These are phyloP conservation scores for Chaetomium sp. DNA, from an alignment of 2,329 filamentous ascomycete genomes.

Conservation along the genomic window DNA sequence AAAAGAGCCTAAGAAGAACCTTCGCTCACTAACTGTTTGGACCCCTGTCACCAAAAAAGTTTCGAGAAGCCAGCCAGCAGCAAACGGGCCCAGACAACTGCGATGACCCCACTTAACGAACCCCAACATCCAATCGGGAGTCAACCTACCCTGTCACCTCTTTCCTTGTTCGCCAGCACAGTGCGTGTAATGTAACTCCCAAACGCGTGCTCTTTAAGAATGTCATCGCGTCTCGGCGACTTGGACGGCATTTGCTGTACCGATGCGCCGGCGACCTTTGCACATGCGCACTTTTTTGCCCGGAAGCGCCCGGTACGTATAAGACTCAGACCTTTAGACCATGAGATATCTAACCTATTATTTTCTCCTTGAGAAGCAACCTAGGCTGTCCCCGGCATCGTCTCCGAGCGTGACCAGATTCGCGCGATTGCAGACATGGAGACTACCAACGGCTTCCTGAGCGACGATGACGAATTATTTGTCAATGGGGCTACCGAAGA, in stretches of 20 bases:
- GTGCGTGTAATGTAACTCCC: constrained; percentile 4
- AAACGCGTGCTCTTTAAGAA: constrained; percentile 18
- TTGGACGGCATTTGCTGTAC: constrained; percentile 10
- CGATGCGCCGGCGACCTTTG: constrained; percentile 1
- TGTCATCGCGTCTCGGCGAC: constrained; percentile 23
- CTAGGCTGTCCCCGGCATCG: neutral
- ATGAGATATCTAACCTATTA: neutral
- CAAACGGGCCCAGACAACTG: neutral
- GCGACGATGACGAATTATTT: constrained; percentile 31
- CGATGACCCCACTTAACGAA: neutral
- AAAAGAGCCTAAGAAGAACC: neutral
- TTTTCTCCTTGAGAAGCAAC: neutral
- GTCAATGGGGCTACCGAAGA: constrained; percentile 7
- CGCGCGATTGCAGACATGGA: constrained; percentile 17
- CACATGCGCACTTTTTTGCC: constrained; percentile 4
- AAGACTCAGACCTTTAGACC: neutral
- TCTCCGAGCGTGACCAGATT: neutral
- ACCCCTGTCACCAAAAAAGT: constrained; percentile 12
- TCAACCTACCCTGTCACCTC: neutral
- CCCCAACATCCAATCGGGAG: neutral
- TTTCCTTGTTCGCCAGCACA: constrained; percentile 7
- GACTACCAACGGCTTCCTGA: constrained; percentile 16
- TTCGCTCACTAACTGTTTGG: neutral
- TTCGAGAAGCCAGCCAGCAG: neutral
- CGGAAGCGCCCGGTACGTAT: constrained; percentile 5